Base-by-base conservation (phyloP, 2,329 filamentous ascomycete species). In the Fusarium virguliforme region DNA sequence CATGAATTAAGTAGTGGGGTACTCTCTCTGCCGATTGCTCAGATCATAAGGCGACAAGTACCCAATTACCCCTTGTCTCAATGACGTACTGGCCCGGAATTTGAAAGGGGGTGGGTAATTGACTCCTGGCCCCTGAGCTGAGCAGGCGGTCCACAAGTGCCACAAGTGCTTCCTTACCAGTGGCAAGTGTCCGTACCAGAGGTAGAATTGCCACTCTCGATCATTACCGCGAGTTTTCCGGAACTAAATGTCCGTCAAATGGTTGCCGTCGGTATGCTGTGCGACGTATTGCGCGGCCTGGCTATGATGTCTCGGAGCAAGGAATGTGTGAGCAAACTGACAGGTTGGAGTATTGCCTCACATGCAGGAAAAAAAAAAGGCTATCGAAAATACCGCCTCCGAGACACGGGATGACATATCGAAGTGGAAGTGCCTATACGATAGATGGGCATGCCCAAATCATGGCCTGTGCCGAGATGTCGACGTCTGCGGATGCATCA, bases 371-470 rank as follows among this genome's bases (percentile, higher is more conserved):
- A 24, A 26, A 24, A 26, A 6, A 9, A 4, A 24, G 2, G 13
- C 18, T 26, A 54, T 26, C 13, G 50, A 54, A 32, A 54, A 26
- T 26, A 28, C n/a, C 22, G 13, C 13, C 30, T 34, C 34, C 22
- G 50, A 54, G 50, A 54, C 34, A 54, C 50, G 50, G 50, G 50
- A 38, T 37, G 50, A 37, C 32, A 54, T 12, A 6, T 38, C 28
- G 2, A 2, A 22, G 6, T 8, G 3, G 12, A 34, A 51, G n/a
- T n/a, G 5, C 15, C n/a, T 3, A 3, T 9, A 9, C 26, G 43
- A 2, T 6, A 10, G 30, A 15, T 9, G 13, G 4, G 35, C 8
- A 8, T 24, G 6, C 6, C 30, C 30, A 34, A 34, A 6, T 32
- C n/a, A 5, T 8, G 26, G 6, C 43, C 5, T 48, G 5, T 48